These are phyloP conservation scores for Neonectria sp. DNA, from an alignment of 2,329 filamentous ascomycete genomes.

Conservation along the genomic window DNA sequence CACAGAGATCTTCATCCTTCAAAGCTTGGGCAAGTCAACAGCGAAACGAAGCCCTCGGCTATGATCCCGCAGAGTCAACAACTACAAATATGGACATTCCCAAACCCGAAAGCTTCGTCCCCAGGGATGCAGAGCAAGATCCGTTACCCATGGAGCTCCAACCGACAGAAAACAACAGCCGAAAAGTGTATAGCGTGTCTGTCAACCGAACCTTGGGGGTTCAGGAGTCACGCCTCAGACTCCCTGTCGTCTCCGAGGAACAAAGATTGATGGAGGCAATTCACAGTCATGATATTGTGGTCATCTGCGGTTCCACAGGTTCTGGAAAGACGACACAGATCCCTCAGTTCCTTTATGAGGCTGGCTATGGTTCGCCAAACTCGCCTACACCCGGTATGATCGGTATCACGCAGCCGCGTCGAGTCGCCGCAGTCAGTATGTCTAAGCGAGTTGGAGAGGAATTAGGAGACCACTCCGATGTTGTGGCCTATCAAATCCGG, in stretches of 20 bases:
- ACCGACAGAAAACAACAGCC: constrained; percentile 70
- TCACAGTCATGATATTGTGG: constrained; percentile 89
- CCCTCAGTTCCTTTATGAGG: constrained; percentile 95
- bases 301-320: constrained; percentile 95
- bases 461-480: constrained; percentile 81
- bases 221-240: constrained; percentile 81
- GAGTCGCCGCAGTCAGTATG: constrained; percentile 97
- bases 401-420: constrained; percentile 92
- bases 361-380: constrained; percentile 85
- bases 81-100: constrained; percentile 66
- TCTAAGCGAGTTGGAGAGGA: constrained; percentile 92
- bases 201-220: constrained; percentile 81
- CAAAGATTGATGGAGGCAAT: constrained; percentile 99
- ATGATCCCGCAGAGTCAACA: constrained; percentile 62
- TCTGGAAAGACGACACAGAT: constrained; percentile 98
- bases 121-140: constrained; percentile 78
- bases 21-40: constrained; percentile 93
- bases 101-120: constrained; percentile 74
- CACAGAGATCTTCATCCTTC: constrained; percentile 76
- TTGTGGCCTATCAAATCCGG: constrained; percentile 93
- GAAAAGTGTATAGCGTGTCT: constrained; percentile 83
- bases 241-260: constrained; percentile 95
- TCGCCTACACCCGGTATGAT: constrained; percentile 93
- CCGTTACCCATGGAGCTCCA: constrained; percentile 78
- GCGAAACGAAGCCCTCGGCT: constrained; percentile 86